Evolutionary conservation across 2,329 filamentous ascomycete genomes (phyloP).

Genomic region (Aphanocladium album): DNA sequence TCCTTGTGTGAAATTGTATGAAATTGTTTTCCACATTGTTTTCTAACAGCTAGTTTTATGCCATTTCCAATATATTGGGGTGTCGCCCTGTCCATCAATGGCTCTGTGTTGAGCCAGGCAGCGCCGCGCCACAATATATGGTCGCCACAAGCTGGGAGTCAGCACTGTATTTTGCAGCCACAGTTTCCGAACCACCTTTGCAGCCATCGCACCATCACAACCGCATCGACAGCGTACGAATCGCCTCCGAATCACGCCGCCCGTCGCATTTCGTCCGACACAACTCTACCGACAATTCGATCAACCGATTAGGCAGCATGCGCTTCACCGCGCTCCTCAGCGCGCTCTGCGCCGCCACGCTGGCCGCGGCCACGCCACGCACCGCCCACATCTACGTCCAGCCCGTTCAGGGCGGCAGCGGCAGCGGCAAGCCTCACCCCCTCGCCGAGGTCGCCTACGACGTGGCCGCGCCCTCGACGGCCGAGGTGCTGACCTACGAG

Average conservation of each 20-base stretch:
- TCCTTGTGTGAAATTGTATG: too few relatives aligned
- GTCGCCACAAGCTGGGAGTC: background rate
- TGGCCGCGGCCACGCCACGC: slow-evolving; percentile 36
- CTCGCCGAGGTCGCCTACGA: slow-evolving; percentile 57
- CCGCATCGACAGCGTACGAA: background rate
- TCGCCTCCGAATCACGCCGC: background rate
- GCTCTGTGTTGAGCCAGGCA: too few relatives aligned
- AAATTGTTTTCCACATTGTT: too few relatives aligned
- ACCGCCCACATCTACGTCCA: slow-evolving; percentile 52
- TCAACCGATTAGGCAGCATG: slow-evolving; percentile 29
- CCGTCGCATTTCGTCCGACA: background rate
- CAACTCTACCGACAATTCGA: background rate
- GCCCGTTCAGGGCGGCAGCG: slow-evolving; percentile 37
- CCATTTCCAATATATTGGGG: too few relatives aligned
- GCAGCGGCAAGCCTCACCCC: slow-evolving; percentile 30
- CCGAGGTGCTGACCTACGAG: slow-evolving; percentile 50
- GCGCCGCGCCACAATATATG: background rate
- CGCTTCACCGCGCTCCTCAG: slow-evolving; percentile 35
- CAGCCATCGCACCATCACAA: background rate
- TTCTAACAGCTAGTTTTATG: too few relatives aligned
- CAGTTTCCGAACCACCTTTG: slow-evolving; percentile 1
- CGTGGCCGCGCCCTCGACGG: slow-evolving; percentile 34
- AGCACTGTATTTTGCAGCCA: background rate
- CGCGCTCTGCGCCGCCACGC: slow-evolving; percentile 37
- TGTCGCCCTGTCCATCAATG: too few relatives aligned